Conservation (phyloP, 164 flowering plant genomes). For the Houttuynia cordata region DNA sequence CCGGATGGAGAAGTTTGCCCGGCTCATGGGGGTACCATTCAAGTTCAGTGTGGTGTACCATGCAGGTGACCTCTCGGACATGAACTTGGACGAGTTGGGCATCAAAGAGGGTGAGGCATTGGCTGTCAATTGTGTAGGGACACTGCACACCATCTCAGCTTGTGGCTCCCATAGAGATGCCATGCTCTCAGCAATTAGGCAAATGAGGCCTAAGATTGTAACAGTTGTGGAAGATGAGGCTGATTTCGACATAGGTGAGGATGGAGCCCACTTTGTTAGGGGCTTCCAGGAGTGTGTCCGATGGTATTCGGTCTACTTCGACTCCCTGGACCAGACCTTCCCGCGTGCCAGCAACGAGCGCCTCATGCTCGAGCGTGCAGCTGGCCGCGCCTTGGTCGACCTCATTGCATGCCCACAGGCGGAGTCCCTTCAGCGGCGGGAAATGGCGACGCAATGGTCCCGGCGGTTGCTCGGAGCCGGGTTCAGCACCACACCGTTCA, state of each 20-base stretch:
- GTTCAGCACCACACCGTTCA: conserved; percentile 34
- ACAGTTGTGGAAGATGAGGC: conserved; percentile 93
- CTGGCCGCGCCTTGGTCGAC: conserved; percentile 68
- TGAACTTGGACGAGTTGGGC: conserved; percentile 39
- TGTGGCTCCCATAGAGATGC: conserved; percentile 30
- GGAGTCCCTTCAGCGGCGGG: conserved; percentile 64
- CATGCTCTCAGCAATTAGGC: conserved; percentile 34
- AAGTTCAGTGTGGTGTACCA: conserved; percentile 56
- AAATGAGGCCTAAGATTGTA: conserved; percentile 54
- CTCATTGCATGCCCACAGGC: conserved; percentile 49
- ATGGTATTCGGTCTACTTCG: conserved; percentile 79
- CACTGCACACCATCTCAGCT: conserved; percentile 38
- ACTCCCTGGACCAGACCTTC: conserved; percentile 71
- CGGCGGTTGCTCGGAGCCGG: conserved; percentile 41
- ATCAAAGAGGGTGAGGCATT: conserved; percentile 65
- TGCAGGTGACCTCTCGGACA: conserved; percentile 48
- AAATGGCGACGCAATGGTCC: conserved; percentile 61
- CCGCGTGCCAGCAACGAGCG: conserved; percentile 68
- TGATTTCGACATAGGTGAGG: conserved; percentile 50
- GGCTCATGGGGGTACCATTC: conserved; percentile 97
- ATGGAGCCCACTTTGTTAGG: conserved; percentile 44
- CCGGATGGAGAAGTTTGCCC: conserved; percentile 87
- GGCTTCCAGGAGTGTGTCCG: conserved; percentile 63
- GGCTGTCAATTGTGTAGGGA: conserved; percentile 61
- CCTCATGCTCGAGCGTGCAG: conserved; percentile 72